These are phyloP conservation scores for Crithidia expoeki DNA, from an alignment of 208 protist genomes.

Conservation along the genomic window DNA sequence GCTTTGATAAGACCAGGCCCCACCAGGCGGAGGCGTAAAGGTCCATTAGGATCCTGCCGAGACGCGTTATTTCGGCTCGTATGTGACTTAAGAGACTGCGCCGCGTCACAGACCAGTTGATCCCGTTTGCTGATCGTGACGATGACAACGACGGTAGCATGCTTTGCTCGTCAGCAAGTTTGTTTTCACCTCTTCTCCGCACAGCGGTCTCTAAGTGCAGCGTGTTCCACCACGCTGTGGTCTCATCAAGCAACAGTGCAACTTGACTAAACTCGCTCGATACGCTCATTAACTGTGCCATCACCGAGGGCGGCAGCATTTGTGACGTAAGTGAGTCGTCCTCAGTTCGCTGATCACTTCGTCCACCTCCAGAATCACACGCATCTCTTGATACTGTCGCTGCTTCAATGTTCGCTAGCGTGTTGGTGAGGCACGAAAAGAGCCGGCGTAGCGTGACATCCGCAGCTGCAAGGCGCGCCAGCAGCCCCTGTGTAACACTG, in stretches of 20 bases:
- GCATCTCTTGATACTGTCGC: too few relatives aligned
- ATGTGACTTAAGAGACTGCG: background rate
- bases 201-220: conserved; percentile 19
- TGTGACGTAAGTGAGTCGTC: too few relatives aligned
- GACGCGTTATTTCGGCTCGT: background rate
- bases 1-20: background rate
- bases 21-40: conserved; percentile 25
- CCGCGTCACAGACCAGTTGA: background rate
- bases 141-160: background rate
- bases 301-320: background rate
- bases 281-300: background rate
- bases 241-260: conserved; percentile 20
- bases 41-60: background rate
- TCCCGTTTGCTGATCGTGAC: background rate
- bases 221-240: conserved; percentile 15
- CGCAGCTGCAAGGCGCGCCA: conserved; percentile 19
- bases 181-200: background rate
- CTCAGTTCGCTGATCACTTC: background rate
- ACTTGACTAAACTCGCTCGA: background rate
- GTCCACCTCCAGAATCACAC: too few relatives aligned
- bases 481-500: conserved; percentile 1
- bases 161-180: background rate
- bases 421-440: background rate
- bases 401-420: background rate
- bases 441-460: conserved; percentile 10